Conservation (phyloP, 257 asterid species). For the Rauvolfia tetraphylla region DNA sequence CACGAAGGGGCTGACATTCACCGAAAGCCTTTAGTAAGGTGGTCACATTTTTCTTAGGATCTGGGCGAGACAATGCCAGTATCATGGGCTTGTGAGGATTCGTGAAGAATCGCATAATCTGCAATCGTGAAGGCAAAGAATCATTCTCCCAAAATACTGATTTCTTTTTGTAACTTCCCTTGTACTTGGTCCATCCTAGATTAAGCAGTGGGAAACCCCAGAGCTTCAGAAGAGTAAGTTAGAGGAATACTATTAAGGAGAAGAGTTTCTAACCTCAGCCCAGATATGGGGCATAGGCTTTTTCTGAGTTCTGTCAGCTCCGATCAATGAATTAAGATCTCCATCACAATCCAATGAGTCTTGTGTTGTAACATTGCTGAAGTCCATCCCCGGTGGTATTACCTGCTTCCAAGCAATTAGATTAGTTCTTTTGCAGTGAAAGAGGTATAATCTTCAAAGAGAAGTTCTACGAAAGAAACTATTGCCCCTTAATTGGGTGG, state of each 20-base stretch:
- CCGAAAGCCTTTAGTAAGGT: slow-evolving; percentile 68
- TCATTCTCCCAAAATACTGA: background rate
- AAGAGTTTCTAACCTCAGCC: slow-evolving; percentile 52
- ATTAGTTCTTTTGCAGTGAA: background rate
- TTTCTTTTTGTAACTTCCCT: background rate
- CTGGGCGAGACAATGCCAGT: slow-evolving; percentile 67
- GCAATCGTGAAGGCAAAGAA: slow-evolving; percentile 13
- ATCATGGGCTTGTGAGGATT: slow-evolving; percentile 80
- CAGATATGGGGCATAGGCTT: slow-evolving; percentile 55
- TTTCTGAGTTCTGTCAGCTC: slow-evolving; percentile 39
- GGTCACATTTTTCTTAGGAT: slow-evolving; percentile 64
- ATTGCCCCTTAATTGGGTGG: background rate
- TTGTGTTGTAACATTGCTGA: slow-evolving; percentile 43
- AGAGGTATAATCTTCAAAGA: background rate
- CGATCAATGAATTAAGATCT: slow-evolving; percentile 54
- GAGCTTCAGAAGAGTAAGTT: background rate
- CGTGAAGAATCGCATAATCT: slow-evolving; percentile 59
- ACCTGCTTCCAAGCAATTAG: slow-evolving; percentile 34
- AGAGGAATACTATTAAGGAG: background rate
- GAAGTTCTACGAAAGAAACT: background rate
- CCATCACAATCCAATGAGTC: slow-evolving; percentile 42
- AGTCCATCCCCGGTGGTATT: slow-evolving; percentile 75
- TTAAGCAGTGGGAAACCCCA: background rate
- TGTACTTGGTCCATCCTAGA: background rate
- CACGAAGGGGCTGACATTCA: slow-evolving; percentile 63